Evolutionary conservation across 371 early-diverging fungal species (phyloP), one percentile per base, ranked within the genome.

Genomic region (Coemansia sp.): DNA sequence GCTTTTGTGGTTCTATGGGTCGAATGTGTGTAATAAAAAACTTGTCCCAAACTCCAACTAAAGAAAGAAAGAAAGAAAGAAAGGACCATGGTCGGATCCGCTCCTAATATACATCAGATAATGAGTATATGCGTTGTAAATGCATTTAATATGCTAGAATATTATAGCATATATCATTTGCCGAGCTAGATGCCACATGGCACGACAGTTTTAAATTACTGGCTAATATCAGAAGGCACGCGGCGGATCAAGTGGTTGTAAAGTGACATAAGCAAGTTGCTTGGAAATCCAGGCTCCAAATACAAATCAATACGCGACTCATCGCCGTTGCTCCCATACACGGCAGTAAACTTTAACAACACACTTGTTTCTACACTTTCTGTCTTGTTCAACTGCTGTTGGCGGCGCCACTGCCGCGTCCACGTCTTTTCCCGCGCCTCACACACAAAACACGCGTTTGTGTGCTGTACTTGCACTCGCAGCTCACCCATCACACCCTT

Each of bases 371-470:
- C 34, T n/a, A 27, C 55, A 22, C 22, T 40, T 27, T 26, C 21
- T 24, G 27, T 3, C 3, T 10, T 26, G 8, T 37, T 29, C 7
- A n/a, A 0, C 34, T 61, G 54, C 7, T 50, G 52, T 31, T 69
- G 72, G 4, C 69, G 69, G 3, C 69, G 42, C 69, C 69, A 69
- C 50, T 63, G 63, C 26, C 69, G 31, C 5, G 72, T 69, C 72
- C 71, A 71, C 16, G 71, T 58, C 42, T 56, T 65, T 21, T 65
- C 66, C 7, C 6, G 5, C 0, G 70, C 69, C 27, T 45, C 56
- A 29, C 73, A 69, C 24, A 21, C 42, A 24, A 42, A 40, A 22
- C 21, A 42, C 27, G 5, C 13, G 3, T 24, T 21, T 8, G 7
- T 22, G 16, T 16, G 10, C 22, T n/a, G 16, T 18, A 29, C 21